Percentiles rank a stretch among this genome's conserved stretches.
Conservation (phyloP, 169 alveolate genomes). For the Plasmodium gaboni region DNA sequence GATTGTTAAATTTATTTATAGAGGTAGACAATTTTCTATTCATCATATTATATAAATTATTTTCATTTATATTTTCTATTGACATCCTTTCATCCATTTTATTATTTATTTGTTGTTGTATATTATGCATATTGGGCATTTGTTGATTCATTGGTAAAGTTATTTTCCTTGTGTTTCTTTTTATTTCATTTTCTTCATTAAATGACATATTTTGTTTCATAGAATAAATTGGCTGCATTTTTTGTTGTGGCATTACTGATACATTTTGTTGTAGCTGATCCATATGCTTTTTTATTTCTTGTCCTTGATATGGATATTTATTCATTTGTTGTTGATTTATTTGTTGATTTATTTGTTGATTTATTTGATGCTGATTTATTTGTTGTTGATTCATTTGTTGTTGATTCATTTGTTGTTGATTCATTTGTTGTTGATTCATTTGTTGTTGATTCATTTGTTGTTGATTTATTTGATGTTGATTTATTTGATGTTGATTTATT, state of each 20-base stretch:
- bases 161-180: conserved; percentile 30
- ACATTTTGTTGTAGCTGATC: conserved; percentile 59
- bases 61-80: conserved; percentile 50
- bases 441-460: conserved; percentile 19
- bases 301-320: conserved; percentile 21
- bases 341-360: not conserved
- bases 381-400: conserved; percentile 20
- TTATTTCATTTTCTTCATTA: conserved; percentile 36
- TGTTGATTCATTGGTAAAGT: conserved; percentile 21
- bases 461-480: conserved; percentile 3
- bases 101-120: conserved; percentile 14
- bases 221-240: conserved; percentile 50
- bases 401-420: conserved; percentile 11
- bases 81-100: conserved; percentile 26
- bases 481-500: not conserved
- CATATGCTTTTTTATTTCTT: conserved; percentile 66
- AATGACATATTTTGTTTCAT: conserved; percentile 32
- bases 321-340: conserved; percentile 37
- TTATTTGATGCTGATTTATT: conserved; percentile 3
- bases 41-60: conserved; percentile 19
- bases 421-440: conserved; percentile 10
- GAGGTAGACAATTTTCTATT: conserved; percentile 41
- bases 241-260: conserved; percentile 32
- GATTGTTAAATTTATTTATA: conserved; percentile 27
- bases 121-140: conserved; percentile 25